phyloP scores from a whole-genome alignment of 805 yeast genomes.

The Henningerozyma blattae region DNA sequence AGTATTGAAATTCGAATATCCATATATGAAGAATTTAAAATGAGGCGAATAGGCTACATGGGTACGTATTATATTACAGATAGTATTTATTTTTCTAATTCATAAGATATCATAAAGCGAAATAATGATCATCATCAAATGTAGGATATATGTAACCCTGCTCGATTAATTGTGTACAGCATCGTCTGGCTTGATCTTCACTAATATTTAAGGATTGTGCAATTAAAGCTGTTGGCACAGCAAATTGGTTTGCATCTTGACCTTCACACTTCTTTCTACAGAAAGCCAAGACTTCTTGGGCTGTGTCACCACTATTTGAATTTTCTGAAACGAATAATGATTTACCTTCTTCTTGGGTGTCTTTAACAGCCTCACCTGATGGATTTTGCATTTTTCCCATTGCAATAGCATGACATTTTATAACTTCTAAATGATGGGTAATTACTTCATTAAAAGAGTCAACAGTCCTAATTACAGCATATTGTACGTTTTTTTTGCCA shows the following conservation, averaged over 20 bases:
- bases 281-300: constrained; percentile 36
- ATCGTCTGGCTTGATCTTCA: constrained; percentile 35
- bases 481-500: constrained; percentile 51
- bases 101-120: constrained; percentile 42
- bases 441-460: constrained; percentile 56
- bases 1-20: too few species aligned
- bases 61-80: too few species aligned
- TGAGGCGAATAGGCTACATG: too few species aligned
- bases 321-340: constrained; percentile 35
- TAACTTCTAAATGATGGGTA: constrained; percentile 56
- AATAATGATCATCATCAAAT: constrained; percentile 49
- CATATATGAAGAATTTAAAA: too few species aligned
- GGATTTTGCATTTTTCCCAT: constrained; percentile 32
- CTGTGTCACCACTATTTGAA: constrained; percentile 22
- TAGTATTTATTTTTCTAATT: too few species aligned
- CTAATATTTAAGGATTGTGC: constrained; percentile 42
- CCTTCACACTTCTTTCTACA: constrained; percentile 34
- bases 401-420: constrained; percentile 42
- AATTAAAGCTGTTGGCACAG: constrained; percentile 57
- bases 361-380: constrained; percentile 7
- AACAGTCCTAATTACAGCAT: constrained; percentile 45
- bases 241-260: constrained; percentile 46
- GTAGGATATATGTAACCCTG: constrained; percentile 62
- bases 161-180: constrained; percentile 46
- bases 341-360: constrained; percentile 16